Evolutionary conservation across 106 monocot species (phyloP).

Genomic region (Ottelia alismoides): DNA sequence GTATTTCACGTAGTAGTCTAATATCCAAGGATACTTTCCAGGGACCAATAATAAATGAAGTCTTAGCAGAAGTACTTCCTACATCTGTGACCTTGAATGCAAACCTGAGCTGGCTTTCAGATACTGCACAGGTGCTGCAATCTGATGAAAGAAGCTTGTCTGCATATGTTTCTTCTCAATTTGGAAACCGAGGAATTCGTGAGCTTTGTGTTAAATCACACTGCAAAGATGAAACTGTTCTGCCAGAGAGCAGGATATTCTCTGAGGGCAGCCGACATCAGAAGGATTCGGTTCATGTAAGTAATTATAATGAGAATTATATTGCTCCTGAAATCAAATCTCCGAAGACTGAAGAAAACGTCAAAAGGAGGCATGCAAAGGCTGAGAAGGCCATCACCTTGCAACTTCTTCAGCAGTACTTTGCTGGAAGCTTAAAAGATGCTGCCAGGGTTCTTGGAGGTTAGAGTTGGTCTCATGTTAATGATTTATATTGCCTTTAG

Average conservation of each 20-base stretch:
- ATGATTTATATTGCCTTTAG: background rate
- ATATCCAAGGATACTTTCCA: background rate
- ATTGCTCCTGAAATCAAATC: conserved; percentile 11
- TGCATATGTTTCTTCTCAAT: conserved; percentile 15
- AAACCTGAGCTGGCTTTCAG: conserved; percentile 9
- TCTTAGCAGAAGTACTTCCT: background rate
- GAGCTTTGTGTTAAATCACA: conserved; percentile 5
- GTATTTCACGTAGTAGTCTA: conserved; percentile 9
- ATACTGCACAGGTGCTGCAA: conserved; percentile 1
- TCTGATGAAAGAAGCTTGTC: conserved; percentile 11
- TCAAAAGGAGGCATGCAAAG: conserved; percentile 37
- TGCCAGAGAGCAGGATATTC: conserved; percentile 7
- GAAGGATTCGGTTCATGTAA: conserved; percentile 1
- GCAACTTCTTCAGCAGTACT: conserved; percentile 58
- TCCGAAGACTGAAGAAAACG: conserved; percentile 13
- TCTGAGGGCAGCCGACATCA: conserved; percentile 15
- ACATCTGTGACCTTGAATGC: background rate
- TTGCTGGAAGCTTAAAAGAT: conserved; percentile 73
- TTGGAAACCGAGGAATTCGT: background rate
- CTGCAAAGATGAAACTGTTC: conserved; percentile 4
- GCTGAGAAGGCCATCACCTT: conserved; percentile 52
- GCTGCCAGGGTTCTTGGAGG: conserved; percentile 77
- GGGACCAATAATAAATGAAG: background rate
- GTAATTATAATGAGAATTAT: conserved; percentile 3
- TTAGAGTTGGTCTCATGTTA: conserved; percentile 3